Conservation (phyloP, 2,329 filamentous ascomycete genomes). For the Thielaviopsis ethacetica region DNA sequence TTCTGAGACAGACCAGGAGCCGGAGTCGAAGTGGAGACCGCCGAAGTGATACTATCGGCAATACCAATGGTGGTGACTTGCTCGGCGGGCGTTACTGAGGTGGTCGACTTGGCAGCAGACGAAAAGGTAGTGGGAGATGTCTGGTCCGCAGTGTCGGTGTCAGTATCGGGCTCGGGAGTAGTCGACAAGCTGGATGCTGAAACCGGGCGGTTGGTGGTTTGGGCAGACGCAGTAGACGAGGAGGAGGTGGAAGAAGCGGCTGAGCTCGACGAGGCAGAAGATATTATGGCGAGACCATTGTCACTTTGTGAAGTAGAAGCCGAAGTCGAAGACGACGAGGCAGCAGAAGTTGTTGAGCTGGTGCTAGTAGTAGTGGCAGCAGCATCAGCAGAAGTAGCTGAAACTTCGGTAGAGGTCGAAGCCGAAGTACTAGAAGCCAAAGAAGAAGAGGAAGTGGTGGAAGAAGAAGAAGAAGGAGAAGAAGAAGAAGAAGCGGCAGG, state of each 20-base stretch:
- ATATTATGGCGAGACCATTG: background rate
- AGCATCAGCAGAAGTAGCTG: background rate
- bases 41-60: constrained; percentile 1
- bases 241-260: background rate
- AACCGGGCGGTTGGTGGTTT: background rate
- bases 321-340: background rate
- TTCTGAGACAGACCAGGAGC: background rate
- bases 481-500: background rate
- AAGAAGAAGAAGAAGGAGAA: background rate
- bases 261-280: background rate
- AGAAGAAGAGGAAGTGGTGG: background rate
- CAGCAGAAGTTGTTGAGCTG: background rate
- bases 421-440: no score
- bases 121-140: no score
- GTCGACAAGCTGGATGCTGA: background rate
- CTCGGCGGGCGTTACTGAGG: constrained; percentile 2
- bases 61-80: constrained; percentile 1
- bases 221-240: background rate
- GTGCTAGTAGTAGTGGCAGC: background rate
- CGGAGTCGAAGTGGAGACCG: background rate
- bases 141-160: background rate
- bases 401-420: background rate
- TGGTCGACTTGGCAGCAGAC: background rate
- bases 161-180: no score
- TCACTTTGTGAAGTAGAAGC: background rate